Base-by-base conservation (phyloP, 352 stramenopile genomes). In the Plasmopara halstedii region DNA sequence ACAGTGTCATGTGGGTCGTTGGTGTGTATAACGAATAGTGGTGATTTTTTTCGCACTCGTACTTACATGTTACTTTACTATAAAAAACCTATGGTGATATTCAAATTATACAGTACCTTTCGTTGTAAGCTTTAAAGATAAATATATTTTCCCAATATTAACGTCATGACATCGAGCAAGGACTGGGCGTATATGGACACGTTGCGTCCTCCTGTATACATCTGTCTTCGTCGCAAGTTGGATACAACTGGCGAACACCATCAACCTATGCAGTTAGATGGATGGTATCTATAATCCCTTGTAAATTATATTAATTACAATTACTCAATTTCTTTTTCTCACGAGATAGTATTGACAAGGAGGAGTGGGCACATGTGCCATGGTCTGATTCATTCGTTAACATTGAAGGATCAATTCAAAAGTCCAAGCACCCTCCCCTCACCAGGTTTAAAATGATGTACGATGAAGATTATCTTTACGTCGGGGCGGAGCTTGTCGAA, bases 401-500 rank as follows among this genome's bases (percentile, higher is more conserved):
- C 54, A 94, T 91, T 33, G 69, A 89, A 63, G 77, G 77, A 37
- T 18, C 42, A 8, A 52, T 62, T 37, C 56, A 58, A 1, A 67
- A 80, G 40, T 61, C 74, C 10, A 61, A 50, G 11, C 66, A 69
- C 23, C 51, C 70, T 31, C 67, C 76, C 6, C 44, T 56, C 9
- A 94, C 79, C 25, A 65, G 67, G 17, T 62, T 80, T 44, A 91
- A 91, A 61, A 87, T 91, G 74, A 85, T 86, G 74, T 72, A 85
- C 70, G 79, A 91, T 50, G 67, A 85, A 32, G 54, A 75, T 22
- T 68, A 55, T 22, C 46, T 94, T 21, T 94, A 88, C 57, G 65
- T 91, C 11, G 73, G 47, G 17, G 74, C 74, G 0, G 73, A 84
- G 51, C 51, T 94, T 3, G 22, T 83, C 3, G 82, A 91, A 40